Percentiles rank a stretch among this genome's conserved stretches.
phyloP scores from a whole-genome alignment of 2,329 filamentous ascomycete species.

The Parafenestella ontariensis region DNA sequence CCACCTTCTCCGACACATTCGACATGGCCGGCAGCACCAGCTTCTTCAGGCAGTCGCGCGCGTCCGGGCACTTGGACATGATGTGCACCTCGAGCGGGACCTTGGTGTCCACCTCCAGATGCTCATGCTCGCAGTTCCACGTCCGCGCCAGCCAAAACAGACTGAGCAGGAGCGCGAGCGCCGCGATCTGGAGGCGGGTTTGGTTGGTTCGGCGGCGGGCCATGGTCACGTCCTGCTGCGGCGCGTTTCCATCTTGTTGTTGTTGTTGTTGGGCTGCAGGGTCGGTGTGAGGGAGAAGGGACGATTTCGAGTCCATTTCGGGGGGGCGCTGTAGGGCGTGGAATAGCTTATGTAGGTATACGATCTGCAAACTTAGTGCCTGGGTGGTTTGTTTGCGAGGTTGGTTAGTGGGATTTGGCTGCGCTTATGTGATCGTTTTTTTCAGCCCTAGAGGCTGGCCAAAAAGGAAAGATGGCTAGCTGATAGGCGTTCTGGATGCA shows the following conservation, averaged over 20 bases:
- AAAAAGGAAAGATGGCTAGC: slow-evolving; percentile 10
- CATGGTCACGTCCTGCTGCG: slow-evolving; percentile 20
- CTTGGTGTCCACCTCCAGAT: slow-evolving; percentile 36
- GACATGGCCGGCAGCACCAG: slow-evolving; percentile 89
- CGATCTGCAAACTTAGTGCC: too few relatives aligned
- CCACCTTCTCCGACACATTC: slow-evolving; percentile 78
- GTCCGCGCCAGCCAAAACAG: slow-evolving; percentile 41
- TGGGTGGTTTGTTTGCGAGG: too few relatives aligned
- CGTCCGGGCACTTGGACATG: slow-evolving; percentile 94
- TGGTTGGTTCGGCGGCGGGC: slow-evolving; percentile 9
- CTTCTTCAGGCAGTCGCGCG: slow-evolving; percentile 78
- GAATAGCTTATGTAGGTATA: slow-evolving; percentile 12
- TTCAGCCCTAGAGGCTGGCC: slow-evolving; percentile 4
- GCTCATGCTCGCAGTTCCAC: slow-evolving; percentile 37
- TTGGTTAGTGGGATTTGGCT: background rate
- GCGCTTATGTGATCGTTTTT: slow-evolving; percentile 7
- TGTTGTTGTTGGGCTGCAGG: too few relatives aligned
- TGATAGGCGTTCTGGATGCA: slow-evolving; percentile 12
- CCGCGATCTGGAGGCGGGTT: slow-evolving; percentile 33
- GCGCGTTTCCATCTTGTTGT: slow-evolving; percentile 12
- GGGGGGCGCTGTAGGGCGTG: slow-evolving; percentile 5
- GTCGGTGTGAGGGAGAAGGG: slow-evolving; percentile 36
- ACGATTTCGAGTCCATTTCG: slow-evolving; percentile 41
- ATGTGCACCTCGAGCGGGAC: slow-evolving; percentile 93
- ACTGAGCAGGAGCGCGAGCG: slow-evolving; percentile 34